Conservation (phyloP, 2,329 filamentous ascomycete genomes). For the Sporothrix sp. region DNA sequence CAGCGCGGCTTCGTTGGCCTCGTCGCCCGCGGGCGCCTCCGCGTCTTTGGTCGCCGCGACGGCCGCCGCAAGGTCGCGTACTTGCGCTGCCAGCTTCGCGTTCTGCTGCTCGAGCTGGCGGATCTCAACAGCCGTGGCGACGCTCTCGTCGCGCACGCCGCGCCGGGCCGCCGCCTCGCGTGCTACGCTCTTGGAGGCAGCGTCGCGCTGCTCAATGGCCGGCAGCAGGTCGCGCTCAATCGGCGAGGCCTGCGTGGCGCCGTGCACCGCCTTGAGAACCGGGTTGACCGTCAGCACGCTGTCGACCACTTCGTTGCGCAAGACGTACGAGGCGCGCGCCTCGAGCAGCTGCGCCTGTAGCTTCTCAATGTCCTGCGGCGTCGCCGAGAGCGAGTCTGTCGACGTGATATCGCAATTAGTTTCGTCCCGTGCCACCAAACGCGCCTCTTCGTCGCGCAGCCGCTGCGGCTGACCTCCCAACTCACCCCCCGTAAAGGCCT, state of each 20-base stretch:
- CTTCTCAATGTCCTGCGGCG: constrained; percentile 33
- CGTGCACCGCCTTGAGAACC: constrained; percentile 67
- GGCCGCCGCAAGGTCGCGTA: constrained; percentile 48
- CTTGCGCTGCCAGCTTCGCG: constrained; percentile 48
- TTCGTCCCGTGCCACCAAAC: no score
- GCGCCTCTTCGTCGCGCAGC: no score
- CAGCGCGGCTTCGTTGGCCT: constrained; percentile 34
- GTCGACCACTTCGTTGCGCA: constrained; percentile 60
- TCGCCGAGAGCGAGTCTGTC: background rate
- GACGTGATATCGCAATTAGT: no score
- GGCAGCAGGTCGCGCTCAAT: constrained; percentile 61
- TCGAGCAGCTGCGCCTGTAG: constrained; percentile 60
- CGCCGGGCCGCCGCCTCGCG: constrained; percentile 46
- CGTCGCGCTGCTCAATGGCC: constrained; percentile 57
- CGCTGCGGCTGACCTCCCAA: no score
- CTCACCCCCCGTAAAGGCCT: constrained; percentile 29
- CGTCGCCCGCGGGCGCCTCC: constrained; percentile 35
- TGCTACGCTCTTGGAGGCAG: constrained; percentile 53
- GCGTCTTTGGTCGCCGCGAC: constrained; percentile 44
- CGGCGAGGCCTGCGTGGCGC: constrained; percentile 51
- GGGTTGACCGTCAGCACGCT: constrained; percentile 64
- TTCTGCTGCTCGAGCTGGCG: constrained; percentile 50
- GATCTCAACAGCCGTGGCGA: constrained; percentile 48
- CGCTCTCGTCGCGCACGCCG: constrained; percentile 42
- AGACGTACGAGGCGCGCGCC: constrained; percentile 57